phyloP scores from a whole-genome alignment of 208 protist species.

The Tetramitus jugosus region DNA sequence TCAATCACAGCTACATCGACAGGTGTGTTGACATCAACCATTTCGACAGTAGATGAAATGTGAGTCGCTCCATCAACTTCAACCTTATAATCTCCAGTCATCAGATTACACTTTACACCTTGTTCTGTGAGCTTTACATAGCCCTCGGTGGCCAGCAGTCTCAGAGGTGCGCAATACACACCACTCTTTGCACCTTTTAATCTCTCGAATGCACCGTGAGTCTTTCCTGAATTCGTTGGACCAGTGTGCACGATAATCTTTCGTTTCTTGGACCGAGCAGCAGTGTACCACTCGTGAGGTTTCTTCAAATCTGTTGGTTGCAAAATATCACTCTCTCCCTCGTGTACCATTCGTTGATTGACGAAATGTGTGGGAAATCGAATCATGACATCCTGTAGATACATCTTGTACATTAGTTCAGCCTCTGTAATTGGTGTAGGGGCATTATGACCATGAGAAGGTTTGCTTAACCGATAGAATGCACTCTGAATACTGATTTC shows the following conservation, averaged over 20 bases:
- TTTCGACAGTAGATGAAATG: slow-evolving; percentile 75
- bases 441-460: no score
- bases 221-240: slow-evolving; percentile 89
- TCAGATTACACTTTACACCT: slow-evolving; percentile 32
- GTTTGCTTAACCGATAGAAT: no score
- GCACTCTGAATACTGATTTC: no score
- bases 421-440: not conserved
- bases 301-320: not conserved
- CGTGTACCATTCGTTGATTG: not conserved
- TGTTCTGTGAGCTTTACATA: not conserved
- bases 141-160: not conserved
- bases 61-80: slow-evolving; percentile 63
- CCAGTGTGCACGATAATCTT: slow-evolving; percentile 75
- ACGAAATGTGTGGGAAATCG: not conserved
- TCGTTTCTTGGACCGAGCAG: slow-evolving; percentile 54
- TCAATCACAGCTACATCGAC: slow-evolving; percentile 80
- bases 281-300: not conserved
- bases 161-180: slow-evolving; percentile 63
- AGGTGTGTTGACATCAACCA: slow-evolving; percentile 57
- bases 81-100: slow-evolving; percentile 77
- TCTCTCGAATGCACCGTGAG: slow-evolving; percentile 60
- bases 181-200: slow-evolving; percentile 55
- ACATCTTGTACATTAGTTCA: not conserved
- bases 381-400: not conserved
- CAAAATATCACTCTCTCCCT: not conserved